Percentiles rank a stretch among this genome's conserved stretches.
Evolutionary conservation across 345 rosid species (phyloP).

Genomic region (Melaleuca alternifolia): DNA sequence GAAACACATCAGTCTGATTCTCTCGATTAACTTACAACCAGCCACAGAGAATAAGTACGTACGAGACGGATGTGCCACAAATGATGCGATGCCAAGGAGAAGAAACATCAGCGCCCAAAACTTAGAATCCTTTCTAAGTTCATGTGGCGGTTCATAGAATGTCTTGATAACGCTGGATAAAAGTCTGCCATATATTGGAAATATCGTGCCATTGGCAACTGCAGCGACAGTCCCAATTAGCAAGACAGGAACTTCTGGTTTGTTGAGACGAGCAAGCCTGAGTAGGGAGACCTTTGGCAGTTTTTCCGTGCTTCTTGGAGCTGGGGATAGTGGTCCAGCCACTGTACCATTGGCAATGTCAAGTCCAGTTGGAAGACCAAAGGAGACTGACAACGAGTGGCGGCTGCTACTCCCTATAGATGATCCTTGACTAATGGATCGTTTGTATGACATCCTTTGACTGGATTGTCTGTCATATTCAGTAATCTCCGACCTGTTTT

Average conservation of each 20-base stretch:
- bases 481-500: constrained; percentile 14
- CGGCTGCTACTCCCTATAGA: constrained; percentile 52
- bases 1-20: constrained; percentile 64
- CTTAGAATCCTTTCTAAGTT: constrained; percentile 50
- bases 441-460: constrained; percentile 23
- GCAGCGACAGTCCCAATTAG: constrained; percentile 50
- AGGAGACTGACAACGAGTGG: constrained; percentile 39
- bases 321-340: background rate
- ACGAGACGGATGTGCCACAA: constrained; percentile 34
- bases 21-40: constrained; percentile 50
- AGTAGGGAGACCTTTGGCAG: constrained; percentile 30
- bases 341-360: constrained; percentile 11
- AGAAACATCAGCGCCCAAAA: constrained; percentile 66
- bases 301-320: background rate
- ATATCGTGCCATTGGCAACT: constrained; percentile 37
- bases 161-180: constrained; percentile 47
- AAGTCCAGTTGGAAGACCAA: constrained; percentile 53
- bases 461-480: constrained; percentile 33
- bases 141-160: constrained; percentile 48
- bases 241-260: constrained; percentile 72
- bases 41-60: constrained; percentile 63
- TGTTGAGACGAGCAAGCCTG: constrained; percentile 64
- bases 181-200: constrained; percentile 52
- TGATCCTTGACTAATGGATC: constrained; percentile 50
- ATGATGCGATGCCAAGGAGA: constrained; percentile 48